A percentile compares a stretch with the other conserved stretches of the same genome.
These are phyloP conservation scores for Leccinum rimulosum DNA, from an alignment of 768 basidiomycete species.

Conservation along the genomic window DNA sequence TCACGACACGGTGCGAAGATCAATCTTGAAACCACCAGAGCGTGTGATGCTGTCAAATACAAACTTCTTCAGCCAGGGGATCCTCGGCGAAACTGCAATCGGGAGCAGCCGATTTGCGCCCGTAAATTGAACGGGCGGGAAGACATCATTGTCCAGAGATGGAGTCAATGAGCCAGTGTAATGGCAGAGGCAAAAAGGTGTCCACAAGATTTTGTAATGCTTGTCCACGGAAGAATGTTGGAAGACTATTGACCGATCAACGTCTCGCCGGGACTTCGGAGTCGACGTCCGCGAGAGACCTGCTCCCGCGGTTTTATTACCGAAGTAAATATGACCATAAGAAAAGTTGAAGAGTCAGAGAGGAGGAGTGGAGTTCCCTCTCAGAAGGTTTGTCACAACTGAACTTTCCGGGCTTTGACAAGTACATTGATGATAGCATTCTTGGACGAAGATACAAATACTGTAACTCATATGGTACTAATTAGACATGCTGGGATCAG, in stretches of 20 bases:
- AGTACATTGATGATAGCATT: not conserved
- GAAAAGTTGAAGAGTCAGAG: too few species aligned
- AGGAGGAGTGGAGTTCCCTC: too few species aligned
- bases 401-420: too few species aligned
- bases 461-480: not conserved
- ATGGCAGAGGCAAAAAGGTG: not conserved
- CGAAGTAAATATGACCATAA: too few species aligned
- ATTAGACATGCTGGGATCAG: not conserved
- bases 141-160: not conserved
- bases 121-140: not conserved
- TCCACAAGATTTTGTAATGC: not conserved
- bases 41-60: too few species aligned
- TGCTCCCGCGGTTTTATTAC: too few species aligned
- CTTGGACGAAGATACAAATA: not conserved
- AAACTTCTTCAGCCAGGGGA: too few species aligned
- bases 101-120: not conserved
- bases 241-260: not conserved
- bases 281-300: too few species aligned
- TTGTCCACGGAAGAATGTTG: not conserved
- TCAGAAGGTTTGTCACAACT: too few species aligned
- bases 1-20: not conserved
- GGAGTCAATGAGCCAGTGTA: not conserved
- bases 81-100: not conserved
- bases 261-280: too few species aligned
- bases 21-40: too few species aligned